Conservation (phyloP, 78 protist species). For the Monocercomonoides exilis region DNA sequence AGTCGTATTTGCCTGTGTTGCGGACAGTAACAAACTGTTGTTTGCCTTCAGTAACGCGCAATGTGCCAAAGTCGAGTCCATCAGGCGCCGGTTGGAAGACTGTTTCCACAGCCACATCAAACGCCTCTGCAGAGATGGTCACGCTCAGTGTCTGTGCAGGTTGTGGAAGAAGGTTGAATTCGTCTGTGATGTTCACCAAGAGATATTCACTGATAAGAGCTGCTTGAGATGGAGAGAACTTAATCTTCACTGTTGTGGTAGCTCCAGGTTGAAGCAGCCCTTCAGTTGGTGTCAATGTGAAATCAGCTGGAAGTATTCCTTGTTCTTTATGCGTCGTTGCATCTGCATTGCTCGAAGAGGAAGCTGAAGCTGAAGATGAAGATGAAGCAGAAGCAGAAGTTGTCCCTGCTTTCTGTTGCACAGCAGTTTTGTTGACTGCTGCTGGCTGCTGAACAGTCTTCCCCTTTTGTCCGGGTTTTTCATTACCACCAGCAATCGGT, state of each 20-base stretch:
- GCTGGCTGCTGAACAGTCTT: not conserved
- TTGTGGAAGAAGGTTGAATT: not conserved
- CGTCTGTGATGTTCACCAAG: constrained; percentile 22
- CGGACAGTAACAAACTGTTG: not conserved
- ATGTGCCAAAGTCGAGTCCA: not conserved
- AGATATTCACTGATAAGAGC: not conserved
- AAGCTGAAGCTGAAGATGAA: too few species aligned
- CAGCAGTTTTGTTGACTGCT: too few species aligned
- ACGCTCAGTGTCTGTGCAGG: not conserved
- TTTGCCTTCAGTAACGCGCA: constrained; percentile 13
- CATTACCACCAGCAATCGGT: not conserved
- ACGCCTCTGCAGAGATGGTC: constrained; percentile 34
- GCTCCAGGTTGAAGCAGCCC: constrained; percentile 12
- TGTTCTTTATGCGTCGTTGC: too few species aligned
- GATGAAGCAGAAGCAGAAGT: too few species aligned
- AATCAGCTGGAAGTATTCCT: not conserved
- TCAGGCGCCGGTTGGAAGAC: not conserved
- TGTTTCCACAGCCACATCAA: constrained; percentile 29
- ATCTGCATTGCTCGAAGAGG: too few species aligned
- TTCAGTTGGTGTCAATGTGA: not conserved
- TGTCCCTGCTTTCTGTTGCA: not conserved
- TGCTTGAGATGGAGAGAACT: constrained; percentile 13
- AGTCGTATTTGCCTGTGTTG: constrained; percentile 50
- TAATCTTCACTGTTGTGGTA: not conserved
- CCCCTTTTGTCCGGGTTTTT: too few species aligned